phyloP scores from a whole-genome alignment of 495 filamentous ascomycete genomes.

The Bacidia rubella region DNA sequence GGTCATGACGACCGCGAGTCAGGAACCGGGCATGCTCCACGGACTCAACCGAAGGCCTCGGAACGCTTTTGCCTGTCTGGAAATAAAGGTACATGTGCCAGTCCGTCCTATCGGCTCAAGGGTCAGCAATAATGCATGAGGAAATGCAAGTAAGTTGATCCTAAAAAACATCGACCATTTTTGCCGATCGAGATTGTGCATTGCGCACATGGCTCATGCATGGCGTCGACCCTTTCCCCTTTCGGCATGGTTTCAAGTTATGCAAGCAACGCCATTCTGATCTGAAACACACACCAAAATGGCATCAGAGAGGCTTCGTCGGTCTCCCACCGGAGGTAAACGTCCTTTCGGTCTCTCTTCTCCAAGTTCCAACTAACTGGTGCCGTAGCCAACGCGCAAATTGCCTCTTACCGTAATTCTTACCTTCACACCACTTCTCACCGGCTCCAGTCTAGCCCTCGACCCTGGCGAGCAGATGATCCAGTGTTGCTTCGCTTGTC shows the following conservation, averaged over 20 bases:
- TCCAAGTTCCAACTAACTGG: not conserved
- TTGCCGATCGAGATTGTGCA: conserved; percentile 7
- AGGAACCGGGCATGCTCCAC: no score
- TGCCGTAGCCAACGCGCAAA: not conserved
- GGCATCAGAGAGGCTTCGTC: not conserved
- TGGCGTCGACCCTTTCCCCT: not conserved
- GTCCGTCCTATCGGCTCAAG: not conserved
- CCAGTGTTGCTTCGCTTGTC: not conserved
- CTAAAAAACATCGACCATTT: not conserved
- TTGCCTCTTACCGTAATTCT: not conserved
- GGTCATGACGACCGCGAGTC: no score
- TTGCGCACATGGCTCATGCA: not conserved
- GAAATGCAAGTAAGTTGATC: not conserved
- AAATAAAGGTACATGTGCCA: not conserved
- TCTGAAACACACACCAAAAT: conserved; percentile 7
- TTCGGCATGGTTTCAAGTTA: not conserved
- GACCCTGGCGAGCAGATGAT: not conserved
- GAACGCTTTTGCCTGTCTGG: no score
- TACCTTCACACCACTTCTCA: no score
- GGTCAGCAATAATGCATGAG: not conserved
- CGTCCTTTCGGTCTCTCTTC: no score
- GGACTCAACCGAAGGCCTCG: no score
- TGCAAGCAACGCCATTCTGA: not conserved
- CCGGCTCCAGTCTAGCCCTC: not conserved
- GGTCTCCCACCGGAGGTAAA: no score